A percentile compares a stretch with the other conserved stretches of the same genome.
Conservation (phyloP, 2,329 filamentous ascomycete species). For the Ophiocordyceps robertsii region DNA sequence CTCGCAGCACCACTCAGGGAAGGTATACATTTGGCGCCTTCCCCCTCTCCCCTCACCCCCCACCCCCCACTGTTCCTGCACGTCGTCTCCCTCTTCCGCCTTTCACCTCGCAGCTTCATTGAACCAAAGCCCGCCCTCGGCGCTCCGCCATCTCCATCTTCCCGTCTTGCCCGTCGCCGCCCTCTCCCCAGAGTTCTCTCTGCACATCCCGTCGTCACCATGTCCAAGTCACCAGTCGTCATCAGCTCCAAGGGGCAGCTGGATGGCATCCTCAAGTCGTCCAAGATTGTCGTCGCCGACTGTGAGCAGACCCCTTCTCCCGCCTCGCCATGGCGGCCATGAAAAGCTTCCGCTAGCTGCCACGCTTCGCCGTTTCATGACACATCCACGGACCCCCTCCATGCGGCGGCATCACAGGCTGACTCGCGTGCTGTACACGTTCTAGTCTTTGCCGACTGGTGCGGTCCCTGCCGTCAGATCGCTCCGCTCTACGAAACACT, state of each 20-base stretch:
- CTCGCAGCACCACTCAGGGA: too few species aligned
- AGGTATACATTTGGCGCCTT: too few species aligned
- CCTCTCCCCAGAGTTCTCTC: neutral
- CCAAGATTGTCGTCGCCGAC: slow-evolving; percentile 72
- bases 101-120: neutral
- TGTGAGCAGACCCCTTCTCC: slow-evolving; percentile 43
- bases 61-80: too few species aligned
- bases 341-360: neutral
- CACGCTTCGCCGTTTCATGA: too few species aligned
- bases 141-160: neutral
- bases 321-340: too few species aligned
- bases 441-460: slow-evolving; percentile 79
- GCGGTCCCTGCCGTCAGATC: slow-evolving; percentile 70
- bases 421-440: too few species aligned
- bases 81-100: too few species aligned
- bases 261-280: slow-evolving; percentile 51
- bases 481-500: slow-evolving; percentile 73
- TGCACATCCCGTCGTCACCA: slow-evolving; percentile 5
- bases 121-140: neutral
- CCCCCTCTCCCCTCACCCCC: too few species aligned
- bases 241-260: slow-evolving; percentile 48
- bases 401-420: too few species aligned
- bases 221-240: slow-evolving; percentile 15
- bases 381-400: too few species aligned
- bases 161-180: neutral